These are phyloP conservation scores for Dittrichia graveolens DNA, from an alignment of 129 eudicot genomes.

Conservation along the genomic window DNA sequence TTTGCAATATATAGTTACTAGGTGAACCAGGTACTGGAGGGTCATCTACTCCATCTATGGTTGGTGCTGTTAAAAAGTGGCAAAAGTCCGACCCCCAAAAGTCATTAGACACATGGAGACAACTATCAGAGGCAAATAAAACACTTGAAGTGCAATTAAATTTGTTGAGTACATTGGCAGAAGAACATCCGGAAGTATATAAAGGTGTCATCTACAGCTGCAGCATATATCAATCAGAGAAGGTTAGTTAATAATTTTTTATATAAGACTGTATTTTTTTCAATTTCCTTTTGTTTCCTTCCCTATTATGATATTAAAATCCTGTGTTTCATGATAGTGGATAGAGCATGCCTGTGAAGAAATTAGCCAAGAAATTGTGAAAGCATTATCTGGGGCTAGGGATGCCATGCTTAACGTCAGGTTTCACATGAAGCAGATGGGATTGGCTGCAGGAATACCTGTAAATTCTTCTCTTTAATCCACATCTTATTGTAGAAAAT, in stretches of 20 bases:
- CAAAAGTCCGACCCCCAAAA: conserved; percentile 81
- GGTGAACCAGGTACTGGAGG: conserved; percentile 99
- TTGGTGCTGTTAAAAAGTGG: conserved; percentile 97
- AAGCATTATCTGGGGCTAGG: conserved; percentile 78
- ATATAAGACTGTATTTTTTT: neutral
- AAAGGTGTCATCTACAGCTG: conserved; percentile 55
- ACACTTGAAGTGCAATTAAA: conserved; percentile 66
- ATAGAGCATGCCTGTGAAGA: conserved; percentile 59
- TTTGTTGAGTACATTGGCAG: conserved; percentile 63
- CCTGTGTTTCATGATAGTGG: conserved; percentile 59
- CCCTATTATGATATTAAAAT: conserved; percentile 2
- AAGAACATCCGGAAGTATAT: conserved; percentile 57
- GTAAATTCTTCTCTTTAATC: conserved; percentile 45
- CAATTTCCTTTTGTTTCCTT: neutral
- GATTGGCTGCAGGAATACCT: conserved; percentile 93
- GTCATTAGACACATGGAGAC: conserved; percentile 67
- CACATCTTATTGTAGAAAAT: neutral
- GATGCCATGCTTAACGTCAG: conserved; percentile 87
- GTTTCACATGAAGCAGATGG: conserved; percentile 82
- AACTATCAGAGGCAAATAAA: conserved; percentile 73
- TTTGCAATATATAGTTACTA: conserved; percentile 54
- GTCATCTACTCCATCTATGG: conserved; percentile 99
- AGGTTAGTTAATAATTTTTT: conserved; percentile 49
- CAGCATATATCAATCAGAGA: conserved; percentile 62
- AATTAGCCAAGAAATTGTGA: conserved; percentile 60